Evolutionary conservation across 192 early-diverging fungal genomes (phyloP), one percentile per base, ranked within the genome.

Genomic region (Mortierella claussenii): DNA sequence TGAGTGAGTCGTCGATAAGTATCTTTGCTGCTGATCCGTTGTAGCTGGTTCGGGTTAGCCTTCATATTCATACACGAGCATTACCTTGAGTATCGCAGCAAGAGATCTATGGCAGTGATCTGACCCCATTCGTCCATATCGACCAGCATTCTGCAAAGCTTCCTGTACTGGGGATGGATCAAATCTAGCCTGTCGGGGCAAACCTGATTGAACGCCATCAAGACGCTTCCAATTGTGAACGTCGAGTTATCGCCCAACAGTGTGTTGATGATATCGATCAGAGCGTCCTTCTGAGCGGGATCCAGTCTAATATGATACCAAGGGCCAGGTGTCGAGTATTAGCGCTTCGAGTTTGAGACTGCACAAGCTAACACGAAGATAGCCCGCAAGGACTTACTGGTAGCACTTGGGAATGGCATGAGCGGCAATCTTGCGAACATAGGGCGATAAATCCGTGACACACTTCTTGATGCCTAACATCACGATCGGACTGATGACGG

Each of bases 121-220:
- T 98, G 97, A 13, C 92, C 94, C 98, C 98, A 99, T 78, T 98
- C 94, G 82, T 99, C 97, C 37, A 92, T 86, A 30, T 97, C 96
- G 15, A 87, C 75, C 24, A 99, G 78, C 87, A 95, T 83, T 36
- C 78, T 78, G 69, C 96, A 98, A 56, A 96, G 83, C 42, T 97
- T 94, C 46, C 94, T 87, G 79, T 87, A 99, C 65, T 95, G 93
- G 30, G 80, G 81, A 74, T 99, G 98, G 30, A 98, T 91, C 52
- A 96, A 61, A 49, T 94, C 94, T 57, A 93, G 84, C 51, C 91
- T 74, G 37, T 90, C 89, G 9, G 96, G 96, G 65, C 96, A 96
- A 13, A 97, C 89, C 42, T 90, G 86, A 44, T 89, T 88, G 70
- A 96, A 94, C n/a, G 92, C 93, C 63, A 88, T 87, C 30, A 96